These are phyloP conservation scores for Lepidium sativum DNA, from an alignment of 345 rosid genomes.

Conservation along the genomic window DNA sequence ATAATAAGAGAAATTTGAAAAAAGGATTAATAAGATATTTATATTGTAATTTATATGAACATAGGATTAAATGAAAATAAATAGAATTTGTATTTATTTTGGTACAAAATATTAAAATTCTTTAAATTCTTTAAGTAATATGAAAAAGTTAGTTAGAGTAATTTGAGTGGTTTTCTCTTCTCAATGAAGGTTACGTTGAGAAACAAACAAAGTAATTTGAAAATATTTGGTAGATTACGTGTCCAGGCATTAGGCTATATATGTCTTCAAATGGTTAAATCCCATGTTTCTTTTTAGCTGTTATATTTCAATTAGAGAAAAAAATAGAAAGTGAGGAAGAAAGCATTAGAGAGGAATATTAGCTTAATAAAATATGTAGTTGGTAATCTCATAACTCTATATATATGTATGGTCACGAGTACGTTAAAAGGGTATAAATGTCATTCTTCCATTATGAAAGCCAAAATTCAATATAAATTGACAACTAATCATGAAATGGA, in stretches of 20 bases:
- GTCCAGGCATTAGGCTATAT: background rate
- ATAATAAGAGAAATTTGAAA: no score
- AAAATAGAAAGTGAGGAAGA: background rate
- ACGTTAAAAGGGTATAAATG: background rate
- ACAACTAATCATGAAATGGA: slow-evolving; percentile 31
- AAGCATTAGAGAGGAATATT: background rate
- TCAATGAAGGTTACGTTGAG: no score
- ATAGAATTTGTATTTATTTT: no score
- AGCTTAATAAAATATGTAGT: background rate
- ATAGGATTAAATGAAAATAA: no score
- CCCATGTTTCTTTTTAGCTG: background rate
- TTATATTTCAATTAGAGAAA: background rate
- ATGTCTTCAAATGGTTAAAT: background rate
- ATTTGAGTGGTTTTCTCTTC: no score
- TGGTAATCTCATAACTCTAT: no score
- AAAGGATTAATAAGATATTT: no score
- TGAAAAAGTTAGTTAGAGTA: no score
- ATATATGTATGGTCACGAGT: background rate
- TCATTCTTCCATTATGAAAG: background rate
- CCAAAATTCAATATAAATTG: slow-evolving; percentile 12
- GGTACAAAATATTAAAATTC: no score
- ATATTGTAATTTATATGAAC: no score
- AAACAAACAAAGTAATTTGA: no score
- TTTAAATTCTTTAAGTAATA: no score
- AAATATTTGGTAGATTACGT: background rate